These are phyloP conservation scores for Erodium texanum DNA, from an alignment of 441 rosid genomes.

Conservation along the genomic window DNA sequence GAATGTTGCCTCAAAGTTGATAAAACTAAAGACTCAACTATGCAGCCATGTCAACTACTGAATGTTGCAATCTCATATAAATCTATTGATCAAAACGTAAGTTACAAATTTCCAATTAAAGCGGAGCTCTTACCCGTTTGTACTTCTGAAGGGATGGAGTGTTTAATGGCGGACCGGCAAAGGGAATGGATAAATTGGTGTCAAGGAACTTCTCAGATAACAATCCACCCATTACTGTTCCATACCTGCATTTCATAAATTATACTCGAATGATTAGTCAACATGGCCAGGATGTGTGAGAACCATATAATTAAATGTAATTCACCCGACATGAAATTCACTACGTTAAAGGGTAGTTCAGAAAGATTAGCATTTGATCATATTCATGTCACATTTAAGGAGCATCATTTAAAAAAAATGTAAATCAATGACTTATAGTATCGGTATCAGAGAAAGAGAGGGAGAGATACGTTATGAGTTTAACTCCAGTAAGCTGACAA, in stretches of 20 bases:
- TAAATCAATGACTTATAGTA: neutral
- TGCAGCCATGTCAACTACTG: neutral
- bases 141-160: conserved; percentile 88
- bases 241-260: conserved; percentile 49
- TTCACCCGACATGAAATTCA: neutral
- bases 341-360: neutral
- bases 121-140: conserved; percentile 50
- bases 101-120: neutral
- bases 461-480: conserved; percentile 73
- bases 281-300: too few relatives aligned
- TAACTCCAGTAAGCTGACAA: conserved; percentile 74
- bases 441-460: conserved; percentile 18
- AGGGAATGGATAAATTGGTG: conserved; percentile 73
- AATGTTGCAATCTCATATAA: neutral
- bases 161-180: conserved; percentile 69
- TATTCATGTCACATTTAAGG: too few relatives aligned
- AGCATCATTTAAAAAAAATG: neutral
- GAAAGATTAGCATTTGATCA: neutral
- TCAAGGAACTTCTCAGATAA: conserved; percentile 87
- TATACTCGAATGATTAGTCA: neutral
- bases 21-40: neutral
- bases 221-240: conserved; percentile 93
- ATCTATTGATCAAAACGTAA: neutral
- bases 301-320: too few relatives aligned
- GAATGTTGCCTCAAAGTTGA: too few relatives aligned